Evolutionary conservation across 225 moss, liverwort and hornwort genomes (phyloP), one percentile per base, ranked within the genome.

Genomic region (Neckera pumila): DNA sequence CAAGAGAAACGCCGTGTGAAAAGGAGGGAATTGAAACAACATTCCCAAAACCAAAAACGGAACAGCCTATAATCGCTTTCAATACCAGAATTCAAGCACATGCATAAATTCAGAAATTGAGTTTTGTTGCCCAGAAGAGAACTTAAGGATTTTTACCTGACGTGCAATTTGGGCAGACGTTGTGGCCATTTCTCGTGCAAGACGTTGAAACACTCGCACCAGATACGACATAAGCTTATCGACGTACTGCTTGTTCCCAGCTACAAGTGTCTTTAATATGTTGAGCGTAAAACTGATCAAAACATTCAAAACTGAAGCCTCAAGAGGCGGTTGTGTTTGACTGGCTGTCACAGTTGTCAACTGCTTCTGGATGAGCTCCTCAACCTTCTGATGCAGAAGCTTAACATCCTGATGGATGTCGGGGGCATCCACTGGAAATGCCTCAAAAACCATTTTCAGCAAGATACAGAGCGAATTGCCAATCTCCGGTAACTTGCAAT

Each of bases 381-480:
- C 97, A 88, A 99, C 96, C 92, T 96, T 99, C 40, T 93, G 92
- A 91, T 98, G 98, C 47, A 98, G 91, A 87, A 95, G 94, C 79
- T 95, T 98, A 59, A 98, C 94, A 88, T 99, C 97, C 87, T 97
- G 97, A 90, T 95, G 91, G n/a, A 86, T 90, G 73, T 93, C 90
- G 63, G 89, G n/a, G 47, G 91, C 91, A 91, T 99, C 97, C 14
- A 92, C 95, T 84, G 99, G 99, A 90, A 94, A 97, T 74, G 96
- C 97, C 88, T 99, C 97, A 85, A 96, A 96, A 34, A 96, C 95
- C 97, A 99, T 99, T 83, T 94, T 99, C 93, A 99, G 89, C 66
- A 99, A 89, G 84, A 93, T 92, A 90, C 97, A 97, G 30, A 99
- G 95, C 56, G 99, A 97, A 75, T 95, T 99, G 34, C 96, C 96